Conservation (phyloP, 176 grass and related monocot genomes). For the Ananas comosus region DNA sequence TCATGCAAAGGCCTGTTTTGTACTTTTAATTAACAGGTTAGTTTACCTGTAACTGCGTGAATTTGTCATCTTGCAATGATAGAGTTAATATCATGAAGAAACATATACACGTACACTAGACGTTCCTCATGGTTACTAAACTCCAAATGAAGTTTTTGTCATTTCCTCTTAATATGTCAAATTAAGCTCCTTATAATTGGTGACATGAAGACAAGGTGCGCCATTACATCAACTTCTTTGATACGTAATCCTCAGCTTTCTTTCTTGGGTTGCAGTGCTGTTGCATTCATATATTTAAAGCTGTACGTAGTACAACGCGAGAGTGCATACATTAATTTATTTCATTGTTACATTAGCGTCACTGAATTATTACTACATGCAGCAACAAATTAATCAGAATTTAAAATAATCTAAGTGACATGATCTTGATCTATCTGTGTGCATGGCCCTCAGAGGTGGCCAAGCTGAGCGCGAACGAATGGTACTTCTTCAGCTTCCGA, state of each 20-base stretch:
- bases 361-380: too few relatives aligned
- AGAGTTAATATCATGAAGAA: background rate
- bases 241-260: too few relatives aligned
- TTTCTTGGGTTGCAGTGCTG: too few relatives aligned
- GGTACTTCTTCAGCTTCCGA: constrained; percentile 11
- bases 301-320: too few relatives aligned
- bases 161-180: background rate
- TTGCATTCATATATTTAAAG: too few relatives aligned
- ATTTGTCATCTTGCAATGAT: background rate
- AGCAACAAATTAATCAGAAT: too few relatives aligned
- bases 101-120: too few relatives aligned
- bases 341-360: too few relatives aligned
- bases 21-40: background rate
- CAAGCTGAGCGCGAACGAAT: background rate
- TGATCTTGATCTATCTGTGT: background rate
- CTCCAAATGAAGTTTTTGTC: background rate
- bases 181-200: background rate
- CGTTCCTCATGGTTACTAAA: too few relatives aligned
- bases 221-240: too few relatives aligned
- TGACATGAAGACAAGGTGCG: background rate
- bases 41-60: background rate
- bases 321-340: too few relatives aligned
- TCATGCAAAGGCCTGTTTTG: too few relatives aligned
- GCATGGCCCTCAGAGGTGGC: constrained; percentile 4
- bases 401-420: background rate